These are phyloP conservation scores for Trichoderma gamsii DNA, from an alignment of 495 filamentous ascomycete genomes.

Conservation along the genomic window DNA sequence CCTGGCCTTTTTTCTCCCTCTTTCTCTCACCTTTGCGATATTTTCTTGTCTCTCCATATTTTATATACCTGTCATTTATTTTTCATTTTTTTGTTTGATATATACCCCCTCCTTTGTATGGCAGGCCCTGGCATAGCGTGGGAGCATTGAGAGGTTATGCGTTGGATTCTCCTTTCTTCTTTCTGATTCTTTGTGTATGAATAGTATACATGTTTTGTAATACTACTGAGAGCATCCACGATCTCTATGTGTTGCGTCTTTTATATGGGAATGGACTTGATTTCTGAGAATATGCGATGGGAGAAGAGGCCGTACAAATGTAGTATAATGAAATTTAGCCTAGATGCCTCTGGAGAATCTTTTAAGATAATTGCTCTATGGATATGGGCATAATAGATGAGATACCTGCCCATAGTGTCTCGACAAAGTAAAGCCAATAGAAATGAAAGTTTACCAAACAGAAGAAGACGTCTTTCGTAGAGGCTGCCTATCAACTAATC, in stretches of 20 bases:
- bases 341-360: too few relatives aligned
- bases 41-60: not conserved
- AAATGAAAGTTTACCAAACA: too few relatives aligned
- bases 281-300: too few relatives aligned
- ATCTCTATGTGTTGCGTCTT: not conserved
- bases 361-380: too few relatives aligned
- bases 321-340: too few relatives aligned
- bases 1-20: not conserved
- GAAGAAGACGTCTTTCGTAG: too few relatives aligned
- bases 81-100: not conserved
- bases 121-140: conserved; percentile 10
- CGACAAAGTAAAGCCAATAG: too few relatives aligned
- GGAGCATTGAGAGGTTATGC: not conserved
- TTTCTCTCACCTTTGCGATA: not conserved
- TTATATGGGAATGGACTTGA: not conserved
- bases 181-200: not conserved
- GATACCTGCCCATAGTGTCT: too few relatives aligned
- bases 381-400: too few relatives aligned
- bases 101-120: conserved; percentile 11
- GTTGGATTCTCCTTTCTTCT: not conserved
- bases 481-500: too few relatives aligned
- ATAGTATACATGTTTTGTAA: not conserved
- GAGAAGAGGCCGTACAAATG: too few relatives aligned
- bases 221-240: not conserved
- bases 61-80: not conserved